Evolutionary conservation across 306 rosid species (phyloP).

Genomic region (Phaseolus lunatus): DNA sequence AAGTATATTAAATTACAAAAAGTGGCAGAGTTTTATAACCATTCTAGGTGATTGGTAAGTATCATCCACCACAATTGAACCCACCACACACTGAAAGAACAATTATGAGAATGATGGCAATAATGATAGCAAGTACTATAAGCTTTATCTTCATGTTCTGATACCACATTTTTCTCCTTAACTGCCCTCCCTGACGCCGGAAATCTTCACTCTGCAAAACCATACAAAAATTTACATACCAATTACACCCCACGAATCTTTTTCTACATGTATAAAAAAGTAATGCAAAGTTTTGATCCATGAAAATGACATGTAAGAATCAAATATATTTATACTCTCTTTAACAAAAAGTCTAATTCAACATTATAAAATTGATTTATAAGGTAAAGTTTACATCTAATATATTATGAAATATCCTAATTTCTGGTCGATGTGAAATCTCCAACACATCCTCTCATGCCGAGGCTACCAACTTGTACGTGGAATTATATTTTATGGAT

Average conservation of each 20-base stretch:
- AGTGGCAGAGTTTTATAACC: background rate
- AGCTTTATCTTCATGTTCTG: constrained; percentile 91
- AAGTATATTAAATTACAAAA: constrained; percentile 30
- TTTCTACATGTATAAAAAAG: background rate
- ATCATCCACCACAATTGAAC: constrained; percentile 64
- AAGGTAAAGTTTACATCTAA: too few species aligned
- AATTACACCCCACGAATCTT: constrained; percentile 2
- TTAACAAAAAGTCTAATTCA: too few species aligned
- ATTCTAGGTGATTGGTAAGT: constrained; percentile 23
- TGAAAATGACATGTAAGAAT: background rate
- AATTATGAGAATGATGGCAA: constrained; percentile 77
- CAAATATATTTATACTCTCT: too few species aligned
- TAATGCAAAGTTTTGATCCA: background rate
- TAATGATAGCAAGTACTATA: constrained; percentile 68
- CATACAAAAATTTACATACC: constrained; percentile 25
- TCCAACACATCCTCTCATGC: too few species aligned
- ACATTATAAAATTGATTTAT: too few species aligned
- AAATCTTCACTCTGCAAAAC: constrained; percentile 64
- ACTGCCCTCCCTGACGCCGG: constrained; percentile 63
- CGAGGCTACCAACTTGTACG: too few species aligned
- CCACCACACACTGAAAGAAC: constrained; percentile 73
- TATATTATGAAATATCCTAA: too few species aligned
- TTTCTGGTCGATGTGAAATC: too few species aligned
- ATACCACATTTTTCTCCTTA: constrained; percentile 90
- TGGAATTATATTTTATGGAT: too few species aligned